These are phyloP conservation scores for Talaromyces ruber DNA, from an alignment of 495 filamentous ascomycete genomes.

Conservation along the genomic window DNA sequence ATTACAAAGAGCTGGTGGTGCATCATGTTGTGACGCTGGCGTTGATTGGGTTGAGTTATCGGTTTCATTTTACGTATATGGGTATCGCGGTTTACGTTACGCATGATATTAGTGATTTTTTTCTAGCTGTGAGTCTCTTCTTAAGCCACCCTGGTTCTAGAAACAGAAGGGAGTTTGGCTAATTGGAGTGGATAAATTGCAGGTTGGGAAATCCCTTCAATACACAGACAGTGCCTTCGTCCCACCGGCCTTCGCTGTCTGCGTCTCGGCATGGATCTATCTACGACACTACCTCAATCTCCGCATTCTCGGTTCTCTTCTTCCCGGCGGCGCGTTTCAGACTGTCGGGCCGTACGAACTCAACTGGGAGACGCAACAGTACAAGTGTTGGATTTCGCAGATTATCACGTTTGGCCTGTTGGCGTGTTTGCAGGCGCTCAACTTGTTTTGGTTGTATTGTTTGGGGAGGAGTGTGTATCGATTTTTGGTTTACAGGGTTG, in stretches of 20 bases:
- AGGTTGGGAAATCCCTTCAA: conserved; percentile 83
- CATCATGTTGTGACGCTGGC: conserved; percentile 81
- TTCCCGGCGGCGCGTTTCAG: conserved; percentile 58
- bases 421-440: conserved; percentile 59
- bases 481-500: neutral
- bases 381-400: conserved; percentile 63
- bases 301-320: conserved; percentile 61
- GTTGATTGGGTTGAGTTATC: conserved; percentile 74
- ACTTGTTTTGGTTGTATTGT: conserved; percentile 72
- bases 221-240: conserved; percentile 67
- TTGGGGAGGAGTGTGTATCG: conserved; percentile 38
- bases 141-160: neutral
- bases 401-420: conserved; percentile 56
- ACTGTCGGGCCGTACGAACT: conserved; percentile 74
- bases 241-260: conserved; percentile 67
- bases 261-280: conserved; percentile 75
- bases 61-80: conserved; percentile 92
- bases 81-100: conserved; percentile 86
- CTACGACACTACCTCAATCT: conserved; percentile 83
- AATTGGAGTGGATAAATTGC: neutral
- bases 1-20: conserved; percentile 78
- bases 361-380: conserved; percentile 66
- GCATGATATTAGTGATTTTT: conserved; percentile 87
- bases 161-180: neutral
- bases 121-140: conserved; percentile 66